Base-by-base conservation (phyloP, 177 flowering plant species). In the Vitis hybrid region DNA sequence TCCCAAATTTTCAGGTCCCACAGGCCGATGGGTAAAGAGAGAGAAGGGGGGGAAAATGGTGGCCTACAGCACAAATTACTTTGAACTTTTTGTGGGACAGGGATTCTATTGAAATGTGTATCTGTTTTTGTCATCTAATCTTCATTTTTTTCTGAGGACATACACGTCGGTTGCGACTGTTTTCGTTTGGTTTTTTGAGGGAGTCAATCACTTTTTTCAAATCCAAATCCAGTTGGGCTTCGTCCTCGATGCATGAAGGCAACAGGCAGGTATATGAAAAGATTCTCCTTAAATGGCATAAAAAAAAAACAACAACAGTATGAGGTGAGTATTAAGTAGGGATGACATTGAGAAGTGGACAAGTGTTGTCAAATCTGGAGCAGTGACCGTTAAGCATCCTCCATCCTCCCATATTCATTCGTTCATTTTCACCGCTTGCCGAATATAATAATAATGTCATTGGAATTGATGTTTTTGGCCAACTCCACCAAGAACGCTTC, bases 371-470 rank as follows among this genome's bases (percentile, higher is more conserved):
- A 30, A 30, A 60, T 27, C 63, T 6, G 63, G 32, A 8, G 46
- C 63, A 57, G 60, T 57, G 60, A 57, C 60, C 60, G 60, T 57
- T 57, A 21, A 18, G 60, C 27, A 57, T 57, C 57, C 12, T 54
- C 57, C 48, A 6, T 54, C 57, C 2, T 12, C 57, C 16, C 12
- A 54, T 54, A 4, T 54, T 54, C 15, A 14, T 54, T 16, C 5
- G 16, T 54, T 49, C 65, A 15, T 48, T 15, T 9, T 48, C 48
- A 40, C 8, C 8, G 48, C 8, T 40, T 40, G 48, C 48, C 48
- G 8, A 40, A 6, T 40, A 40, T 40, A 40, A 40, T 40, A 40
- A 40, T 40, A 40, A 40, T 40, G 48, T 40, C 48, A 40, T 40
- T 40, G 48, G 48, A 40, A 40, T 40, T 40, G 48, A 40, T 40